Evolutionary conservation across 495 filamentous ascomycete genomes (phyloP), one percentile per base, ranked within the genome.

Genomic region (Aspergillus coremiiformis): DNA sequence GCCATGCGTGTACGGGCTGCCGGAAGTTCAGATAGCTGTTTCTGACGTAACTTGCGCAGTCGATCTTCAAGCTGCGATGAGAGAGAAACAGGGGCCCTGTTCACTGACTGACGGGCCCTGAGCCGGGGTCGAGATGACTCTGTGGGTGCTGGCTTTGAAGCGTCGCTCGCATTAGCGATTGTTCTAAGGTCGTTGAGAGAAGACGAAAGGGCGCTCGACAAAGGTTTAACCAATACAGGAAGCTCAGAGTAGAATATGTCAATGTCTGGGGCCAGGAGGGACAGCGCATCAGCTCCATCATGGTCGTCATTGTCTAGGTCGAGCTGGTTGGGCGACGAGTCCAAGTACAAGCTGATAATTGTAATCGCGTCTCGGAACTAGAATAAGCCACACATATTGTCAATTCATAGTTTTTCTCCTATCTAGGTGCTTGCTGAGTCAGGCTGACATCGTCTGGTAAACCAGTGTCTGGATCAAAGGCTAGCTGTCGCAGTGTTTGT

Each of bases 271-370:
- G 50, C 57, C 5, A 76, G 59, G 11, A 76, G 69, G 19, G 66
- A 62, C 22, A 66, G 54, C 9, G 60, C 53, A 27, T 69, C 55
- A 47, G 58, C 55, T 22, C 52, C 43, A 27, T 58, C 49, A 9
- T 41, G 44, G 29, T 23, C 17, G 23, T 62, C 56, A 15, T 39
- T 44, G n/a, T 65, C 52, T 23, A 52, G 44, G 11, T 64, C 67
- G 44, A 68, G 57, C 12, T 59, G 51, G 29, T 44, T 44, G 24
- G 59, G 42, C 5, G 65, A 58, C 6, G 68, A 65, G 14, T 73
- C 68, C 8, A 76, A 66, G 41, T 71, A 74, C 5, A 74, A 52
- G 1, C 65, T 54, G 50, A 69, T 65, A 9, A 74, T 60, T 21
- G 68, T 64, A 15, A 67, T 53, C 23, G 60, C 60, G 44, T 75